A percentile compares a stretch with the other conserved stretches of the same genome.
Evolutionary conservation across 768 basidiomycete species (phyloP).

Genomic region (Phylloporus scabripes): DNA sequence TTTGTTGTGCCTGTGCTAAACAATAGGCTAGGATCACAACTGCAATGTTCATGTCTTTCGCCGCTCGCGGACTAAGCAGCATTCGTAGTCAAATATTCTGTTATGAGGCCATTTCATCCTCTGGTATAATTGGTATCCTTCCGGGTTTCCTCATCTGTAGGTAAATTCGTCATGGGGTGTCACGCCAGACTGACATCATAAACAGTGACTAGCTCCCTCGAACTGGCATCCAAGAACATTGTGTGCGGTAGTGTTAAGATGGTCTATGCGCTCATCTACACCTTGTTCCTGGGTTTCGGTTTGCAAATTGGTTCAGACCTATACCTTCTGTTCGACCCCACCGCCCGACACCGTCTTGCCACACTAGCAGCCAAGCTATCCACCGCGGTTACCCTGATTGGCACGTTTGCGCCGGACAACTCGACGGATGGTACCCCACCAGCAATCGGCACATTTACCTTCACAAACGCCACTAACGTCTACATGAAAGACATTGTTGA

Average conservation of each 20-base stretch:
- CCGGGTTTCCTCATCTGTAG: slow-evolving; percentile 82
- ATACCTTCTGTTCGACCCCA: slow-evolving; percentile 63
- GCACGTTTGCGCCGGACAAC: slow-evolving; percentile 62
- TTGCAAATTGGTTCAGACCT: slow-evolving; percentile 81
- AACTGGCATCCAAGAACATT: slow-evolving; percentile 82
- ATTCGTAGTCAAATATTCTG: slow-evolving; percentile 78
- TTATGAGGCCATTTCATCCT: slow-evolving; percentile 86
- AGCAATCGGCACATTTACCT: slow-evolving; percentile 59
- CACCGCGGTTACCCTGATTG: slow-evolving; percentile 49
- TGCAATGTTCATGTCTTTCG: slow-evolving; percentile 75
- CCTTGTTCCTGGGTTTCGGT: slow-evolving; percentile 79
- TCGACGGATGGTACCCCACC: slow-evolving; percentile 40
- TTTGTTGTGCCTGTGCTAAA: slow-evolving; percentile 6
- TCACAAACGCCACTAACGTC: slow-evolving; percentile 48
- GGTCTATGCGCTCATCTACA: slow-evolving; percentile 86
- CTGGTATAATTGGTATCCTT: slow-evolving; percentile 81
- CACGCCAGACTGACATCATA: slow-evolving; percentile 6
- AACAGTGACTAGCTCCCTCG: slow-evolving; percentile 74
- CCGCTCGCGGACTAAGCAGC: slow-evolving; percentile 75
- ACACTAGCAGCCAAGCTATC: slow-evolving; percentile 48
- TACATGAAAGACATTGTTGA: slow-evolving; percentile 44
- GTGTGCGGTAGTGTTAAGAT: slow-evolving; percentile 81
- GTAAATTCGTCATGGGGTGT: slow-evolving; percentile 20
- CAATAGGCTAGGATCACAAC: slow-evolving; percentile 61
- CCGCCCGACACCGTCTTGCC: slow-evolving; percentile 47